These are phyloP conservation scores for Penicillium egyptiacum DNA, from an alignment of 495 filamentous ascomycete species.

Conservation along the genomic window DNA sequence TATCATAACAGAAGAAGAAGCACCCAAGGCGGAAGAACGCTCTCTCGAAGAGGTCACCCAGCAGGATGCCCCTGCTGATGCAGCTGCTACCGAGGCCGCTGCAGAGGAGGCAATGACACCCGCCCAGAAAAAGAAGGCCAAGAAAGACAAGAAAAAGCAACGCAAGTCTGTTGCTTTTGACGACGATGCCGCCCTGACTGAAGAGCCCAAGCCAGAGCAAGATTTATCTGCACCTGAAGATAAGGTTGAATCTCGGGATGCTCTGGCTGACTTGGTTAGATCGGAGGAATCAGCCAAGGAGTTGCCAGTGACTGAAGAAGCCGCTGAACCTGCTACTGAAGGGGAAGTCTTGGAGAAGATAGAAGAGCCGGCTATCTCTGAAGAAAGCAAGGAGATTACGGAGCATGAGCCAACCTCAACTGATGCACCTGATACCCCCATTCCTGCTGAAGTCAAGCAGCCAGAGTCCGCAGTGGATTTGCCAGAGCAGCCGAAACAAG, in stretches of 20 bases:
- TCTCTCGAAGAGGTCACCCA: neutral
- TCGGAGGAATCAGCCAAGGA: conserved; percentile 4
- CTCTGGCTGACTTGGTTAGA: neutral
- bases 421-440: neutral
- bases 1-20: neutral
- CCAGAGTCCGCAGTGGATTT: neutral
- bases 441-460: conserved; percentile 5
- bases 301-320: neutral
- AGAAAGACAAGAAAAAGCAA: conserved; percentile 29
- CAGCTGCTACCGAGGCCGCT: neutral
- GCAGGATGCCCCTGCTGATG: conserved; percentile 8
- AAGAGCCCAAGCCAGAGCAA: conserved; percentile 17
- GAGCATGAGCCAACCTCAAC: neutral
- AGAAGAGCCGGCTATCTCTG: neutral
- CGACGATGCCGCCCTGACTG: conserved; percentile 8
- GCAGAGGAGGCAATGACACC: conserved; percentile 31
- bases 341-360: neutral
- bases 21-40: neutral
- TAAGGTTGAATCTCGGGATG: neutral
- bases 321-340: neutral
- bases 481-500: neutral
- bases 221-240: neutral
- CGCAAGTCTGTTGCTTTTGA: conserved; percentile 28
- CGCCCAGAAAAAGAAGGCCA: conserved; percentile 6
- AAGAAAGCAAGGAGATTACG: conserved; percentile 9